Conservation (phyloP, 306 rosid genomes). For the Casuarina cunninghamiana region DNA sequence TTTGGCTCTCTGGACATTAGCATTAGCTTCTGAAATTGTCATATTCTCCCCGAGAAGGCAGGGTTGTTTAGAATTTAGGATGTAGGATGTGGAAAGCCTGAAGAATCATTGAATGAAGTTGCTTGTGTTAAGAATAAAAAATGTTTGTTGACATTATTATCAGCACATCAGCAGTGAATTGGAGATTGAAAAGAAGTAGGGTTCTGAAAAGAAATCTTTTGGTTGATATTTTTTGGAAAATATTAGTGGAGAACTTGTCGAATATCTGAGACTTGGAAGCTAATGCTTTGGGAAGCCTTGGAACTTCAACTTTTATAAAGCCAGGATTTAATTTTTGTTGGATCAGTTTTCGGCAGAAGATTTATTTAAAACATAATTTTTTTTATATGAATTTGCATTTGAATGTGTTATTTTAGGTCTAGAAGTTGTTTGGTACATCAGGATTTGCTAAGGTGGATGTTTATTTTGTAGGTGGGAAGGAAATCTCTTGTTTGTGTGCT, state of each 20-base stretch:
- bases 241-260: neutral
- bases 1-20: neutral
- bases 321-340: neutral
- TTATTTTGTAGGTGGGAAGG: constrained; percentile 53
- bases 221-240: neutral
- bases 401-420: neutral
- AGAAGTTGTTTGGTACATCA: neutral
- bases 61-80: neutral
- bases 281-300: neutral
- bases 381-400: neutral
- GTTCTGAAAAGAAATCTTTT: neutral
- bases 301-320: neutral
- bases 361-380: neutral
- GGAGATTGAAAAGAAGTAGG: neutral
- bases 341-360: neutral
- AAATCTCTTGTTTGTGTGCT: constrained; percentile 78
- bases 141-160: neutral
- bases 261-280: neutral
- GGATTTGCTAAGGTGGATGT: neutral
- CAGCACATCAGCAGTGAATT: neutral
- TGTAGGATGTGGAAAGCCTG: neutral
- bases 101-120: neutral
- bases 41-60: neutral
- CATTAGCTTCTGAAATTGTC: neutral
- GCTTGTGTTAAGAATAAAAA: neutral